These are phyloP conservation scores for Triticum monococcum DNA, from an alignment of 176 grass and related monocot genomes.

Conservation along the genomic window DNA sequence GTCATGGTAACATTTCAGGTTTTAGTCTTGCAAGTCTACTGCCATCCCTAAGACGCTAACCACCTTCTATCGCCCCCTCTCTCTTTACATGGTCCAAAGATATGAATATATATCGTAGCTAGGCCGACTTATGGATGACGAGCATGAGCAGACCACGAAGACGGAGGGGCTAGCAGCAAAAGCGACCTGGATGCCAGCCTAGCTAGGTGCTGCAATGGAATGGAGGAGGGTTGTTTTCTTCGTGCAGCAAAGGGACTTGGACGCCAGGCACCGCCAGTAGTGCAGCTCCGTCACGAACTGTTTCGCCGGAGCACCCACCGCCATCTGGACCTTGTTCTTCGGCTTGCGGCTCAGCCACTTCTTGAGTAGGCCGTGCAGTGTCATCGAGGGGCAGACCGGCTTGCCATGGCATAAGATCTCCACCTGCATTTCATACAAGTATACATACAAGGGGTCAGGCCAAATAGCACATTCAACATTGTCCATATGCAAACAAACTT, in stretches of 20 bases:
- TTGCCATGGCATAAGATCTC: slow-evolving; percentile 60
- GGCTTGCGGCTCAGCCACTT: slow-evolving; percentile 51
- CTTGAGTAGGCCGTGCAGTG: slow-evolving; percentile 47
- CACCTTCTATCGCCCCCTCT: no score
- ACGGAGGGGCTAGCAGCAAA: no score
- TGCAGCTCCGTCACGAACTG: slow-evolving; percentile 79
- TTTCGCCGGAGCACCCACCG: slow-evolving; percentile 47
- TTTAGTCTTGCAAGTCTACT: no score
- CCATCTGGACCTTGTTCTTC: not conserved
- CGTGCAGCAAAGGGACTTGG: not conserved
- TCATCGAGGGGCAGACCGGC: slow-evolving; percentile 52
- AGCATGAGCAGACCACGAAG: no score
- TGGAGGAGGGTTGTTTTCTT: not conserved
- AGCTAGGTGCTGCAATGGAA: not conserved
- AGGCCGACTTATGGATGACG: no score
- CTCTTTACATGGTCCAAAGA: no score
- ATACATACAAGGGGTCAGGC: no score
- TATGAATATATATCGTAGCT: no score
- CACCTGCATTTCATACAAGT: slow-evolving; percentile 36
- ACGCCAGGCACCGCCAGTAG: slow-evolving; percentile 45
- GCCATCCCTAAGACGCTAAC: no score
- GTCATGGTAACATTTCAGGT: no score
- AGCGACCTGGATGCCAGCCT: no score
- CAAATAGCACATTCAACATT: not conserved
- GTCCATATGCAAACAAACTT: no score